Evolutionary conservation across 1,284 basidiomycete species (phyloP).

Genomic region (Flammula alnicola): DNA sequence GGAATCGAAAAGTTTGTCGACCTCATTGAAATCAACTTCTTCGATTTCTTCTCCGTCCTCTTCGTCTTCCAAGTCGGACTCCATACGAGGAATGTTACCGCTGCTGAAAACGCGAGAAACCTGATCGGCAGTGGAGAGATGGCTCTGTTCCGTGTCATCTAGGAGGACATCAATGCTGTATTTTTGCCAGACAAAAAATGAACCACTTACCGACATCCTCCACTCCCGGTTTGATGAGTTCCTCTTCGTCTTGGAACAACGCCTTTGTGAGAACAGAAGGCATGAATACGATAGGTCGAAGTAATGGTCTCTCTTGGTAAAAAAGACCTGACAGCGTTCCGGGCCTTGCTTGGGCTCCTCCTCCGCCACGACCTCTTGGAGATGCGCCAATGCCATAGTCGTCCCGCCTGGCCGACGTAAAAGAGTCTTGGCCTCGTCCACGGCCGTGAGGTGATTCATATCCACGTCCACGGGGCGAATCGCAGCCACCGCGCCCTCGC

Average conservation of each 20-base stretch:
- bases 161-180: constrained; percentile 1
- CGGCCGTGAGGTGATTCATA: too few species aligned
- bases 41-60: constrained; percentile 50
- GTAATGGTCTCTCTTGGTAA: constrained; percentile 59
- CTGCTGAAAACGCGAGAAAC: constrained; percentile 64
- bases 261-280: constrained; percentile 54
- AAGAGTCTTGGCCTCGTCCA: constrained; percentile 26
- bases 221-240: constrained; percentile 60
- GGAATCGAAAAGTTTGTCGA: constrained; percentile 44
- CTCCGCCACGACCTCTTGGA: constrained; percentile 25
- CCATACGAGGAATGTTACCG: constrained; percentile 29
- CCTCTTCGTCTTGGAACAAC: constrained; percentile 65
- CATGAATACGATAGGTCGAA: constrained; percentile 72
- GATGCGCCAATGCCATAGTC: constrained; percentile 33
- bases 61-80: constrained; percentile 35
- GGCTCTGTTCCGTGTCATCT: constrained; percentile 54
- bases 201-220: constrained; percentile 55
- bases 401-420: constrained; percentile 25
- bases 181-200: constrained; percentile 3
- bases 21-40: constrained; percentile 69
- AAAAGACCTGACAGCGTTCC: constrained; percentile 58
- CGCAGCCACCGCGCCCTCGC: constrained; percentile 22
- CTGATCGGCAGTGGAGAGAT: constrained; percentile 68
- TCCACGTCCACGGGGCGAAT: constrained; percentile 14
- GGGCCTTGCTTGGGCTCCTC: constrained; percentile 24